Base-by-base conservation (phyloP, 163 green algal species). In the Volvox carteri region DNA sequence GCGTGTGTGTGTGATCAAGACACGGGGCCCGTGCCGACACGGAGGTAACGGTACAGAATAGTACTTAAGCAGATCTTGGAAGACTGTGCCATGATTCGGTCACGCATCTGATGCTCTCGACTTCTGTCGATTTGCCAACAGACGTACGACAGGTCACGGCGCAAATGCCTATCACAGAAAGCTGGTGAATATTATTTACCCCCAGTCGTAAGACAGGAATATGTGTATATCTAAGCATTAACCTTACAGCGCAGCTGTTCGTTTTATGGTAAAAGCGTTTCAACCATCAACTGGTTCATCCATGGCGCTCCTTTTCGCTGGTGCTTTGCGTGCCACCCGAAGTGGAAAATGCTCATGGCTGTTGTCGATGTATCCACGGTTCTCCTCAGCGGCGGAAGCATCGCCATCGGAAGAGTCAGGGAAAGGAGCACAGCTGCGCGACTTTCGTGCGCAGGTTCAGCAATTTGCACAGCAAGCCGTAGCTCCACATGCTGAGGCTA, bases 401-500 rank as follows among this genome's bases (percentile, higher is more conserved):
- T 70, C 75, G 50, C 12, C 58, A 28, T 60, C 78, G 42, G 39
- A 52, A 41, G 56, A 73, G 30, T 30, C 30, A 18, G 44, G 58
- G 0, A 76, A n/a, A 28, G 56, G 11, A 25, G 19, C 44, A 8
- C 76, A 78, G 23, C 84, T 95, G 8, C 33, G 84, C 35, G 95
- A 97, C 78, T 97, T 98, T 23, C 86, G 95, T 11, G 90, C 96
- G 0, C 87, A 91, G 6, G 95, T 98, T 12, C 62, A 90, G 12
- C 87, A 91, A 0, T 98, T 98, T 89, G 96, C 96, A 0, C 77
- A 94, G 52, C 76, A 91, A 52, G 79, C 92, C 4, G 88, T 98
- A 8, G 96, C 96, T 1, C 94, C 96, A 3, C 95, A 96, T 70
- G 96, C 96, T 11, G 95, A 95, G 30, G 84, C 94, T 8, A 97